Evolutionary conservation across 1,284 basidiomycete species (phyloP).

Genomic region (Cryptococcus sp.): DNA sequence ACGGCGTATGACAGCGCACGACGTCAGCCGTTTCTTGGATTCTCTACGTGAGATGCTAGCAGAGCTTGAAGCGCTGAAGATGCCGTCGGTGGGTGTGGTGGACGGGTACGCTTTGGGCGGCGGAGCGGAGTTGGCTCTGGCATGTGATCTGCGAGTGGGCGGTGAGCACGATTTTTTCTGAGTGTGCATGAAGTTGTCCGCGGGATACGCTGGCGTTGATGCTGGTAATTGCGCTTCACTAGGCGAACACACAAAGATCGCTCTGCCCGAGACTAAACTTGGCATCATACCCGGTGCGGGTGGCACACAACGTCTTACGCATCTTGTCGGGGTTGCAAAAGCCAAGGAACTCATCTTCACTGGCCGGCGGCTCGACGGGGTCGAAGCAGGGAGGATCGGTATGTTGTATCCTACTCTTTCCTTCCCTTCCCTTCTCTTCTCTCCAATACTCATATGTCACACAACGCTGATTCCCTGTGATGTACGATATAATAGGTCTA

Average conservation of each 20-base stretch:
- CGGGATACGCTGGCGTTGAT: not conserved
- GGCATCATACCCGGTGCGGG: constrained; percentile 97
- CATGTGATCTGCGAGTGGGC: constrained; percentile 84
- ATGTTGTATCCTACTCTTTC: constrained; percentile 20
- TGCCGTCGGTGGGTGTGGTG: constrained; percentile 89
- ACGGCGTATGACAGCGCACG: constrained; percentile 70
- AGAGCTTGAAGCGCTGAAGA: constrained; percentile 73
- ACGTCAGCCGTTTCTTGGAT: constrained; percentile 77
- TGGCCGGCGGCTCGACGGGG: constrained; percentile 64
- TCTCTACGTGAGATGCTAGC: constrained; percentile 72
- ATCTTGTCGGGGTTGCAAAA: constrained; percentile 75
- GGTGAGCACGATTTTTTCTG: constrained; percentile 55
- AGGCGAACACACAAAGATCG: constrained; percentile 64
- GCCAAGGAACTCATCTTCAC: constrained; percentile 89
- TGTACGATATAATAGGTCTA: constrained; percentile 17
- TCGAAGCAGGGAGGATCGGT: constrained; percentile 77
- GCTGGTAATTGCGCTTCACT: constrained; percentile 46
- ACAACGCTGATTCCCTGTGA: not conserved
- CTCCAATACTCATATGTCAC: not conserved
- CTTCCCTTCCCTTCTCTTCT: not conserved
- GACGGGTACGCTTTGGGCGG: constrained; percentile 92
- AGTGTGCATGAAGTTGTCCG: not conserved
- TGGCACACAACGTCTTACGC: constrained; percentile 82
- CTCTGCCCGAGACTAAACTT: constrained; percentile 77
- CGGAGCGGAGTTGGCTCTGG: constrained; percentile 80